Evolutionary conservation across 2,329 filamentous ascomycete genomes (phyloP), one percentile per base, ranked within the genome.

Genomic region (Paracorniculantispora psalliotae): DNA sequence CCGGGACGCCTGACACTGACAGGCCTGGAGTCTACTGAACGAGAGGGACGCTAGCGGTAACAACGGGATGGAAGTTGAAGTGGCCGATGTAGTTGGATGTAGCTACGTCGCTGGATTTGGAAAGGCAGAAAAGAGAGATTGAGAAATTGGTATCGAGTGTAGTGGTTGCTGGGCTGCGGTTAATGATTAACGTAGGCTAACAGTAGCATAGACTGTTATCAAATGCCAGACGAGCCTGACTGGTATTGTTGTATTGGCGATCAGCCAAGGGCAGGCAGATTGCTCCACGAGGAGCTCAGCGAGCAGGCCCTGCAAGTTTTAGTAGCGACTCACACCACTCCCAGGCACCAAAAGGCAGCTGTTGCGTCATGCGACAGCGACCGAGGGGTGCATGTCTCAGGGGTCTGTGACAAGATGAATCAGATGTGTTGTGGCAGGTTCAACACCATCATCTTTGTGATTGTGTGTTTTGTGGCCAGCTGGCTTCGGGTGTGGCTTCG

Each of bases 271-370:
- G 25, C 23, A 7, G 21, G 23, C 19, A n/a, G n/a, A 15, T 30
- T 33, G 52, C 43, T 56, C 53, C 44, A 57, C n/a, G 44, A 12
- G 15, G 43, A 56, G 53, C 23, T 37, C 43, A 39, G 53, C n/a
- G 53, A 23, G 28, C 21, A 33, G 9, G 17, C 21, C 17, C 19
- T 17, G 30, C 2, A 23, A 25, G 30, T 15, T 54, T n/a, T n/a
- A n/a, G n/a, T 44, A 44, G 51, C 39, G 51, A 23, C 48, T n/a
- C 8, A 51, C n/a, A 8, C 48, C 10, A 19, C 15, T 23, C 12
- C 12, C 23, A 23, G 13, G 12, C 3, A 4, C 15, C 33, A 15
- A 21, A 9, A 6, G 13, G 48, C 12, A 19, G 37, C 17, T 33
- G 37, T 46, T 55, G 52, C 41, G 52, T 55, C 41, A 55, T 55